Conservation (phyloP, 1,139 yeast genomes). For the Magnusiomyces suaveolens region DNA sequence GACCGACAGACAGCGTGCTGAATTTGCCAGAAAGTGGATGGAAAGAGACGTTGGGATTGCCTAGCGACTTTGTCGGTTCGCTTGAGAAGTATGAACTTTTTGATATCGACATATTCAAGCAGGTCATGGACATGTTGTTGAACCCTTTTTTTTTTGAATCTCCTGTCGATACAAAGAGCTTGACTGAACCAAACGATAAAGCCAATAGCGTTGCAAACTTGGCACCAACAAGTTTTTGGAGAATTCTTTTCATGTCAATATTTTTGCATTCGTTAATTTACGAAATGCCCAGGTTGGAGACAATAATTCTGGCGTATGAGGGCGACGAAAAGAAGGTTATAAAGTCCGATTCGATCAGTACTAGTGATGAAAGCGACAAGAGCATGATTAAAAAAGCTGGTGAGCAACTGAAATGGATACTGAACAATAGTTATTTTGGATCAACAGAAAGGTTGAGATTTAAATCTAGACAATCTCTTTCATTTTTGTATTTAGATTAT, state of each 20-base stretch:
- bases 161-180: not conserved
- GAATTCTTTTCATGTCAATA: slow-evolving; percentile 5
- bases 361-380: not conserved
- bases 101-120: slow-evolving; percentile 41
- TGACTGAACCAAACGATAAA: not conserved
- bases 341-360: no score
- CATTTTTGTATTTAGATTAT: slow-evolving; percentile 26
- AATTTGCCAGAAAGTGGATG: not conserved
- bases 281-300: slow-evolving; percentile 8
- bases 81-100: slow-evolving; percentile 36
- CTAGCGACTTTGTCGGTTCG: not conserved
- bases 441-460: slow-evolving; percentile 38
- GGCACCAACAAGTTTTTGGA: slow-evolving; percentile 8
- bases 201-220: slow-evolving; percentile 30
- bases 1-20: slow-evolving; percentile 4
- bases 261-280: slow-evolving; percentile 12
- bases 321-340: no score
- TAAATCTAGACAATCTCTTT: slow-evolving; percentile 35
- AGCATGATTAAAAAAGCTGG: slow-evolving; percentile 2
- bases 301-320: not conserved
- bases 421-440: slow-evolving; percentile 34
- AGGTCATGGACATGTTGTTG: not conserved
- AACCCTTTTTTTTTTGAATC: not conserved
- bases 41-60: not conserved
- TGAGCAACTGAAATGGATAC: slow-evolving; percentile 16